phyloP scores from a whole-genome alignment of 2,329 filamentous ascomycete species.

The Didymella pinodella region DNA sequence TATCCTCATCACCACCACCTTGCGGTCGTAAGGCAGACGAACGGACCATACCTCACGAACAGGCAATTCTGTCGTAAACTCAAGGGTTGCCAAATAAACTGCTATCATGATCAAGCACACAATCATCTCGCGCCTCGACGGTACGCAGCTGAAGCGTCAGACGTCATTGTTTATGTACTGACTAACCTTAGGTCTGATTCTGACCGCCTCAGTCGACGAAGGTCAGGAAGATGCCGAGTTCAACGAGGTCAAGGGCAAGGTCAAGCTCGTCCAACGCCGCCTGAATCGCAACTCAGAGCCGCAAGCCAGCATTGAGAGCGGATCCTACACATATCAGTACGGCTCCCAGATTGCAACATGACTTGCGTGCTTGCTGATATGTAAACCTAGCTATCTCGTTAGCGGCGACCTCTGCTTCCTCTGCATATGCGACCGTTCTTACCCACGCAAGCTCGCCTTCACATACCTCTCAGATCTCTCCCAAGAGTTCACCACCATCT shows the following conservation, averaged over 20 bases:
- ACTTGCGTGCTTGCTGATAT: slow-evolving; percentile 15
- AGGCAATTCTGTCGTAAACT: not conserved
- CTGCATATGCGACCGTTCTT: slow-evolving; percentile 90
- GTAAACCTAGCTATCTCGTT: slow-evolving; percentile 76
- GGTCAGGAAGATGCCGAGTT: slow-evolving; percentile 75
- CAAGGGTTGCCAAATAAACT: not conserved
- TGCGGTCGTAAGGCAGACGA: slow-evolving; percentile 6
- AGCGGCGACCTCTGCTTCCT: slow-evolving; percentile 85
- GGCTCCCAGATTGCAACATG: slow-evolving; percentile 35
- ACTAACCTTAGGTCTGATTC: slow-evolving; percentile 76
- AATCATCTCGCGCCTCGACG: slow-evolving; percentile 92
- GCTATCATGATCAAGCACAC: slow-evolving; percentile 83
- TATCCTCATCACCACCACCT: slow-evolving; percentile 34
- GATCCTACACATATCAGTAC: slow-evolving; percentile 85
- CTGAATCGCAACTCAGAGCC: slow-evolving; percentile 88
- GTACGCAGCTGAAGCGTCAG: slow-evolving; percentile 55
- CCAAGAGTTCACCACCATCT: slow-evolving; percentile 87
- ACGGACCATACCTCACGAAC: not conserved
- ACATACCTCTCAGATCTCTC: slow-evolving; percentile 95
- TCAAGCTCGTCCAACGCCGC: slow-evolving; percentile 87
- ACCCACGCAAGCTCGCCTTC: slow-evolving; percentile 97
- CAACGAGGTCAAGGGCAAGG: slow-evolving; percentile 86
- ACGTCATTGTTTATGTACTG: slow-evolving; percentile 27
- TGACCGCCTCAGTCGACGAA: slow-evolving; percentile 94
- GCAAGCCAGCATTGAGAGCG: slow-evolving; percentile 90